Percentiles rank a stretch among this genome's conserved stretches.
Evolutionary conservation across 257 asterid species (phyloP).

Genomic region (Solanum tarapatanum): DNA sequence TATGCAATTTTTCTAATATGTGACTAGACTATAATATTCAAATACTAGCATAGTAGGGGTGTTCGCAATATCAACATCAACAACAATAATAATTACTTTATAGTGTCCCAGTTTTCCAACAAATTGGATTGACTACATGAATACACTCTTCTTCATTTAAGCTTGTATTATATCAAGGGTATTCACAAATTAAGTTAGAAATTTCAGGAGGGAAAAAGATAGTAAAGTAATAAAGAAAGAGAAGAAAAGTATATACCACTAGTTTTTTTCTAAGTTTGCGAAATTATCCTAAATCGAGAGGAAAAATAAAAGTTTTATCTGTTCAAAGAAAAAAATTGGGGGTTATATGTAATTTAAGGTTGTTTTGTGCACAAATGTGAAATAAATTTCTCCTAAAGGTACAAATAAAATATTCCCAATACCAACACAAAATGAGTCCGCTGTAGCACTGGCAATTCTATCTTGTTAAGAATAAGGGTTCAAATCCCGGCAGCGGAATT

Average conservation of each 20-base stretch:
- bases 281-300: neutral
- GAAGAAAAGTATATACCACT: neutral
- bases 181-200: neutral
- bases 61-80: neutral
- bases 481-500: neutral
- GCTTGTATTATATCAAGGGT: neutral
- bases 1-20: neutral
- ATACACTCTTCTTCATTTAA: neutral
- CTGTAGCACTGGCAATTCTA: neutral
- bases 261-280: neutral
- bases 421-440: fast-evolving
- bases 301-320: neutral
- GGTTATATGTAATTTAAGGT: neutral
- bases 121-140: neutral
- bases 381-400: neutral
- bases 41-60: neutral
- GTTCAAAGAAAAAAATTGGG: neutral
- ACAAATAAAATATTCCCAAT: neutral
- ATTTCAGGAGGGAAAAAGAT: neutral
- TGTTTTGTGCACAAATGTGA: neutral
- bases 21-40: neutral
- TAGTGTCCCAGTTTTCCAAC: neutral
- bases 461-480: neutral
- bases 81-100: neutral
- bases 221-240: neutral